Base-by-base conservation (phyloP, 345 rosid genomes). In the Mallotus nudiflorus region DNA sequence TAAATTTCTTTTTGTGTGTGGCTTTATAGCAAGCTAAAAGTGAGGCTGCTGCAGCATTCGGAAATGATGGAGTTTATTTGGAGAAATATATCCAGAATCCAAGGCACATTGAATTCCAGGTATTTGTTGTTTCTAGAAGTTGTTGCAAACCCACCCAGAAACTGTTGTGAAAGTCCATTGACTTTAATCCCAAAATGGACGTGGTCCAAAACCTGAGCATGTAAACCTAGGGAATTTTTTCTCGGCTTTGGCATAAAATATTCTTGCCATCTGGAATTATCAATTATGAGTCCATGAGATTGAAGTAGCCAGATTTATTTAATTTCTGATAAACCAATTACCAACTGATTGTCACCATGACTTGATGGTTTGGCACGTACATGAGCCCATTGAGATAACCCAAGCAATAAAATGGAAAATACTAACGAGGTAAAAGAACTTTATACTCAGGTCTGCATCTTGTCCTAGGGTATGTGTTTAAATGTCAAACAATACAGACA, bases 31-130 rank as follows among this genome's bases (percentile, higher is more conserved):
- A 90, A 91, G 99, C 99, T 61, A 95, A 95, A 82, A 88, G 97
- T 73, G 97, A 95, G 84, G 99, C 97, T 66, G 99, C 91, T 20
- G 99, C 97, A 42, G 97, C 99, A 71, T 95, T 95, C 72, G 99
- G 97, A 73, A 95, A 95, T 79, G 99, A 95, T 76, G 99, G 99
- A 78, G 88, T 83, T 82, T 95, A 95, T 85, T 75, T 95, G 83
- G 99, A 95, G 80, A 95, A 92, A 80, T 95, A 82, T 64, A 84
- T 95, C 63, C 96, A 86, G 77, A 95, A 95, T 79, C 99, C 99
- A 61, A 82, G 97, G 71, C 99, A 95, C 74, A 95, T 95, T 45
- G 99, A 95, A 77, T 95, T 95, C 85, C 99, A 95, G 99, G 99
- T 95, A 82, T 67, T 64, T 61, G 9, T 0, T 20, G 9, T 42